phyloP scores from a whole-genome alignment of 192 early-diverging fungal species.

The Nowakowskiella sp. region DNA sequence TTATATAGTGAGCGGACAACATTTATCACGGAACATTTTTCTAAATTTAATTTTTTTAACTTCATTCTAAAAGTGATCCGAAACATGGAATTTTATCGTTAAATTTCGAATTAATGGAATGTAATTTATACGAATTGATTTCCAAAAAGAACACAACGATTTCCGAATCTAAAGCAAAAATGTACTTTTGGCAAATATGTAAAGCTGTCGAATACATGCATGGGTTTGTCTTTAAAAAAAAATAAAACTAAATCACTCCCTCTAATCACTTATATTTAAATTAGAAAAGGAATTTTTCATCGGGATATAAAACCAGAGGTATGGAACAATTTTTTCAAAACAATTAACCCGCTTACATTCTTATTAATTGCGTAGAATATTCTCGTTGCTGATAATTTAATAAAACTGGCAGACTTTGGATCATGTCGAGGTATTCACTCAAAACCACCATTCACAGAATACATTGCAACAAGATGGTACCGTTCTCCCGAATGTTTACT shows the following conservation, averaged over 20 bases:
- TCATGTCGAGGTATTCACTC: constrained; percentile 57
- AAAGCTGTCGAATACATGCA: constrained; percentile 56
- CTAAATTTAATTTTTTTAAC: constrained; percentile 13
- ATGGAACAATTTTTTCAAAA: neutral
- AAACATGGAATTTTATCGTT: constrained; percentile 44
- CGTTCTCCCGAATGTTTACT: constrained; percentile 59
- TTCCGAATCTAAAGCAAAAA: constrained; percentile 45
- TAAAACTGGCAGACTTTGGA: constrained; percentile 58
- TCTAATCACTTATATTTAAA: neutral
- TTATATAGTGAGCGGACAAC: constrained; percentile 46
- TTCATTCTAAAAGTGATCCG: constrained; percentile 34
- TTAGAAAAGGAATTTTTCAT: constrained; percentile 56
- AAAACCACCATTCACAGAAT: constrained; percentile 58
- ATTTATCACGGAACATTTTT: too few relatives aligned
- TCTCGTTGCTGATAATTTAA: constrained; percentile 38
- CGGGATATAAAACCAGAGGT: constrained; percentile 57
- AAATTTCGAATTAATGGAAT: constrained; percentile 58
- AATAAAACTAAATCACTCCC: constrained; percentile 2
- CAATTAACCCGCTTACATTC: too few relatives aligned
- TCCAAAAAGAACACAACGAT: constrained; percentile 37
- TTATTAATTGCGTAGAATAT: too few relatives aligned
- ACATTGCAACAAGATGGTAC: constrained; percentile 62
- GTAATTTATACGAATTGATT: constrained; percentile 56
- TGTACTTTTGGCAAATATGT: constrained; percentile 48
- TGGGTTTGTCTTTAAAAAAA: constrained; percentile 19